Conservation (phyloP, 306 rosid genomes). For the Crotalaria pallida region DNA sequence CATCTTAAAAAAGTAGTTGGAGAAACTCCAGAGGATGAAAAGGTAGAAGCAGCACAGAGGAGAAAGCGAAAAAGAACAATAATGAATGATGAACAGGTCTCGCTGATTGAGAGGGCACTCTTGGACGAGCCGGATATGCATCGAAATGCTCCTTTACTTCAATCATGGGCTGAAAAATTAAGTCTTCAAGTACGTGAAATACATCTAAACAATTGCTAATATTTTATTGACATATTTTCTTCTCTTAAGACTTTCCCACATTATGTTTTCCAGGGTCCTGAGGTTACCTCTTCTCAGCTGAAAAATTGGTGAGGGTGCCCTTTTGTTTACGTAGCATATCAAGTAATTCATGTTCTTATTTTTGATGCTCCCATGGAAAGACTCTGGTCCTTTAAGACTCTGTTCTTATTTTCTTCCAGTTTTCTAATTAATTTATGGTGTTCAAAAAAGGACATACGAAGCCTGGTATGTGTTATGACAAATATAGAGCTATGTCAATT, state of each 20-base stretch:
- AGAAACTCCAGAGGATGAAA: slow-evolving; percentile 56
- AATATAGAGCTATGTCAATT: neutral
- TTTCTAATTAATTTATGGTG: neutral
- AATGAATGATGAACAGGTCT: slow-evolving; percentile 74
- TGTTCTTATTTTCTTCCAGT: neutral
- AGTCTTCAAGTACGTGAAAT: slow-evolving; percentile 51
- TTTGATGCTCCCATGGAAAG: neutral
- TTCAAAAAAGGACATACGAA: slow-evolving; percentile 2
- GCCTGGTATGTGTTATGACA: neutral
- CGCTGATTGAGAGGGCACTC: slow-evolving; percentile 63
- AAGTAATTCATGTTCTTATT: neutral
- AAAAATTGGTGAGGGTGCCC: slow-evolving; percentile 63
- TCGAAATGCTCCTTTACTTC: slow-evolving; percentile 60
- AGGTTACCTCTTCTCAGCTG: slow-evolving; percentile 67
- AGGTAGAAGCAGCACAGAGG: slow-evolving; percentile 49
- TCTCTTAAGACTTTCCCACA: slow-evolving; percentile 29
- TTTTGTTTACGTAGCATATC: neutral
- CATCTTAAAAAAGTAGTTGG: slow-evolving; percentile 36
- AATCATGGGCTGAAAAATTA: slow-evolving; percentile 75
- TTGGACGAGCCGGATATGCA: slow-evolving; percentile 87
- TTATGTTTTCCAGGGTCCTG: slow-evolving; percentile 64
- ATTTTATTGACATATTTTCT: slow-evolving; percentile 1
- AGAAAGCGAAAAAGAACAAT: slow-evolving; percentile 79
- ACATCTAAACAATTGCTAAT: slow-evolving; percentile 1
- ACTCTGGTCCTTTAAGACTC: neutral